These are phyloP conservation scores for Fomitopsis pulvina DNA, from an alignment of 768 basidiomycete genomes.

Conservation along the genomic window DNA sequence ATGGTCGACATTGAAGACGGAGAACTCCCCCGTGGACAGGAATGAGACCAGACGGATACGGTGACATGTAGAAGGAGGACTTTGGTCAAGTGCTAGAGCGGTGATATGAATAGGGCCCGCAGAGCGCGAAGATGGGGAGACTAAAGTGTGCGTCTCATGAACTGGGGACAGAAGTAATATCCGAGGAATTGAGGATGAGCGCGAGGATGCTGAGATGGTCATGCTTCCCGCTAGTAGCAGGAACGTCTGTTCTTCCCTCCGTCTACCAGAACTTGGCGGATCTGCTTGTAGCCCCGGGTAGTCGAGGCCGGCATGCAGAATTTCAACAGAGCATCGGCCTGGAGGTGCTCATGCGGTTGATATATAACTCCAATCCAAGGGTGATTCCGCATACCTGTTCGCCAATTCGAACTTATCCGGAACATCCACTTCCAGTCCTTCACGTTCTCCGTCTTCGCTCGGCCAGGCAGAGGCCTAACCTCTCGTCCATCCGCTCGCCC, in stretches of 20 bases:
- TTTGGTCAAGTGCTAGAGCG: constrained; percentile 69
- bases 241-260: constrained; percentile 23
- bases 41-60: constrained; percentile 48
- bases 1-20: constrained; percentile 48
- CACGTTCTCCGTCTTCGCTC: constrained; percentile 32
- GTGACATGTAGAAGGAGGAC: constrained; percentile 38
- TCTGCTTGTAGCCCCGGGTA: constrained; percentile 1
- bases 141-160: constrained; percentile 32
- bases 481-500: constrained; percentile 50
- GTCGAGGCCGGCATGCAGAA: not conserved
- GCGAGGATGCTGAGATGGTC: constrained; percentile 51
- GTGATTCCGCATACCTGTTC: constrained; percentile 43
- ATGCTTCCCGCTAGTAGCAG: constrained; percentile 55
- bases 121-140: constrained; percentile 33
- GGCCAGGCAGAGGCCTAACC: constrained; percentile 50
- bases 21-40: constrained; percentile 64
- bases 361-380: not conserved
- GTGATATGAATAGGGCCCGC: constrained; percentile 41
- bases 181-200: constrained; percentile 22
- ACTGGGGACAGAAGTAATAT: constrained; percentile 33
- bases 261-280: not conserved
- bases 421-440: constrained; percentile 88
- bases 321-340: constrained; percentile 57
- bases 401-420: constrained; percentile 78
- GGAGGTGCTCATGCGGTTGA: not conserved